These are phyloP conservation scores for Fennellomyces sp. DNA, from an alignment of 371 early-diverging fungal species.

Conservation along the genomic window DNA sequence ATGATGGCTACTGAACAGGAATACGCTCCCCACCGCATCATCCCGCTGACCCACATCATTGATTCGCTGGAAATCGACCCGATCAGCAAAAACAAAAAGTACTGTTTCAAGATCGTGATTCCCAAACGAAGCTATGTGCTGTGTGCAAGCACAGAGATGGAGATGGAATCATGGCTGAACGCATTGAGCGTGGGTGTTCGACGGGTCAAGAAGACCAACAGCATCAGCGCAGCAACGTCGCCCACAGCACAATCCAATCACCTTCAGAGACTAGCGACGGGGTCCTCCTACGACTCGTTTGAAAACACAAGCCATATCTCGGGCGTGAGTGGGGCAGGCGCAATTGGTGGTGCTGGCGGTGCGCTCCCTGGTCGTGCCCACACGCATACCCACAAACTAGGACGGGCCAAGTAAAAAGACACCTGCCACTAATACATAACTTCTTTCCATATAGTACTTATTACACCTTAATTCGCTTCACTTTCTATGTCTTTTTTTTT, in stretches of 20 bases:
- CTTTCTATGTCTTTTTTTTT: neutral
- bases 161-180: constrained; percentile 70
- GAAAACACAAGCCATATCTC: constrained; percentile 49
- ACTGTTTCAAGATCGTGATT: constrained; percentile 79
- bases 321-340: constrained; percentile 44
- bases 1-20: constrained; percentile 64
- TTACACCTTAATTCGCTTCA: neutral
- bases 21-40: constrained; percentile 74
- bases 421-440: neutral
- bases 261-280: constrained; percentile 9
- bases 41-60: constrained; percentile 69
- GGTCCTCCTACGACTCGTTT: constrained; percentile 34
- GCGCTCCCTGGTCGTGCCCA: constrained; percentile 17
- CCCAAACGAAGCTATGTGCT: constrained; percentile 74
- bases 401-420: constrained; percentile 7
- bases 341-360: constrained; percentile 35
- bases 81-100: constrained; percentile 55
- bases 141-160: constrained; percentile 64
- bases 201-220: constrained; percentile 40
- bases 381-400: constrained; percentile 13
- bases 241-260: constrained; percentile 6
- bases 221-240: neutral
- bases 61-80: constrained; percentile 79
- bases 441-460: neutral
- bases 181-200: constrained; percentile 61